Conservation (phyloP, 208 protist species). For the Phytomonas sp. region DNA sequence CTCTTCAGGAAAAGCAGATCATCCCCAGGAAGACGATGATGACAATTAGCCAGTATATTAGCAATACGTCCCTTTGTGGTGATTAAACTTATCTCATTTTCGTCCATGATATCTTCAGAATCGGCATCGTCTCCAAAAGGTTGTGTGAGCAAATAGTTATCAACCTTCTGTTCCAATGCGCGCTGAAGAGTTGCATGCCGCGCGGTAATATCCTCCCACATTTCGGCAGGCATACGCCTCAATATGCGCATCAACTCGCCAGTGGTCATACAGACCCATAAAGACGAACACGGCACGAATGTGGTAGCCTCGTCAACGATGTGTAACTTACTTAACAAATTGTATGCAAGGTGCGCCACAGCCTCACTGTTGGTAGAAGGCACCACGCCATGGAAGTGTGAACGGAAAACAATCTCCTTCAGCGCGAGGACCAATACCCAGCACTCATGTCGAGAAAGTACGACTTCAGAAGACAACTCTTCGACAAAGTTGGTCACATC, state of each 20-base stretch:
- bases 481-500: constrained; percentile 61
- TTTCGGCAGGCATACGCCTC: constrained; percentile 19
- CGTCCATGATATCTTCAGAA: neutral
- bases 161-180: constrained; percentile 9
- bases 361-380: constrained; percentile 53
- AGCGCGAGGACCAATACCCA: constrained; percentile 60
- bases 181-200: constrained; percentile 1
- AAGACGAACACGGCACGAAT: constrained; percentile 33
- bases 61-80: neutral
- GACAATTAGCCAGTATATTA: neutral
- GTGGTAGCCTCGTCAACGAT: constrained; percentile 50
- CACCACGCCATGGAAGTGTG: constrained; percentile 67
- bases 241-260: constrained; percentile 13
- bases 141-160: constrained; percentile 1
- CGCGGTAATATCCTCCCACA: constrained; percentile 24
- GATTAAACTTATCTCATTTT: neutral
- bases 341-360: constrained; percentile 56
- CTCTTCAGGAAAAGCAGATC: constrained; percentile 36
- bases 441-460: constrained; percentile 32
- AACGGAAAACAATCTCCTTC: constrained; percentile 64
- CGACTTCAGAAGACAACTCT: constrained; percentile 28
- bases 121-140: neutral
- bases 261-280: constrained; percentile 49
- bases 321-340: constrained; percentile 58
- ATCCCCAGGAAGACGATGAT: constrained; percentile 22